Evolutionary conservation across 495 filamentous ascomycete genomes (phyloP).

Genomic region (Stereocaulon alpinum): DNA sequence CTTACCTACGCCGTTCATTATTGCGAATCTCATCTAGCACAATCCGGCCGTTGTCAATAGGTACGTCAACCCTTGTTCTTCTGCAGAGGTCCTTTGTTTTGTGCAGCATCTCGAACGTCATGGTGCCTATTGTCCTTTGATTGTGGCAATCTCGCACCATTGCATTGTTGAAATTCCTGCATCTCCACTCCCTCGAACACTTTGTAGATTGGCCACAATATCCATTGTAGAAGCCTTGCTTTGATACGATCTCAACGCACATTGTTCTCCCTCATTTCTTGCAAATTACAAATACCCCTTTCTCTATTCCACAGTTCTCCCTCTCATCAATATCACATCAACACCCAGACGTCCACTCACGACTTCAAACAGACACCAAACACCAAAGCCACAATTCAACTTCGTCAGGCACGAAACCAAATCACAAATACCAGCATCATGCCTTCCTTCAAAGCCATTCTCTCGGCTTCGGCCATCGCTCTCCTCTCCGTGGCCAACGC

Average conservation of each 20-base stretch:
- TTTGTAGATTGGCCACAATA: background rate
- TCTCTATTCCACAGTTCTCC: background rate
- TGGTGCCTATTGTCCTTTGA: background rate
- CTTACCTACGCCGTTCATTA: background rate
- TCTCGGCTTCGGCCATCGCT: constrained; percentile 37
- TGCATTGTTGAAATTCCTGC: too few relatives aligned
- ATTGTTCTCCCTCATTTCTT: background rate
- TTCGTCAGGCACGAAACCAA: constrained; percentile 17
- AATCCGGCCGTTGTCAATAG: background rate
- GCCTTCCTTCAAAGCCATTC: constrained; percentile 21
- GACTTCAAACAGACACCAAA: background rate
- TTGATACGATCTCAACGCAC: background rate
- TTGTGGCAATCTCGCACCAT: background rate
- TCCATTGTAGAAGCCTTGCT: background rate
- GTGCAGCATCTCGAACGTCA: background rate
- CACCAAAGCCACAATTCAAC: background rate
- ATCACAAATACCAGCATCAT: constrained; percentile 9
- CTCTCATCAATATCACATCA: background rate
- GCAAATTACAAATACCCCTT: background rate
- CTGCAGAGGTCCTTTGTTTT: background rate
- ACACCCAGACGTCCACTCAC: constrained; percentile 3
- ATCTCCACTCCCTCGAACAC: background rate
- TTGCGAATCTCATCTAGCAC: background rate
- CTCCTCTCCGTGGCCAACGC: constrained; percentile 41
- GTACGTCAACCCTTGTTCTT: constrained; percentile 3